Evolutionary conservation across 441 rosid species (phyloP), one percentile per base, ranked within the genome.

Genomic region (Mallotus repandus): DNA sequence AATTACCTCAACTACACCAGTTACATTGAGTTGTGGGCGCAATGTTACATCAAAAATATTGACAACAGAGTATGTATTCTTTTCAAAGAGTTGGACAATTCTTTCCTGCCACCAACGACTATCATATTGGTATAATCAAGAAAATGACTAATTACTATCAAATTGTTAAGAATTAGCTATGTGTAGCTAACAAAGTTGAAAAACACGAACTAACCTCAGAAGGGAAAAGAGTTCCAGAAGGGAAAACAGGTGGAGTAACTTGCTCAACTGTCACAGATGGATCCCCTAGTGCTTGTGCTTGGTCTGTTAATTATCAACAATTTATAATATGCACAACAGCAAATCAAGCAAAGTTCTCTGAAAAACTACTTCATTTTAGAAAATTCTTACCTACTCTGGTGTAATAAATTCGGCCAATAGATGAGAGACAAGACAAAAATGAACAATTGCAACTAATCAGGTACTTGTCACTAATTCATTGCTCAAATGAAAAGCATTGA

Each of bases 21-120:
- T 92, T 83, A 88, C 68, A 74, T 92, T 95, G 65, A 95, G 96
- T 80, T 89, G 96, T 13, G 99, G 99, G 29, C 98, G 90, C 86
- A 95, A 83, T 35, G 98, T 95, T 45, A 89, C 89, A 75, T 92
- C 98, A 84, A 95, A 95, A 75, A 92, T 95, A 81, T 95, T 95
- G 81, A 92, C 99, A 68, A 92, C 99, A 0, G 94, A 85, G 72
- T 89, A 94, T n/a, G 99, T 92, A 61, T 91, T 95, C 55, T 82
- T 87, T 81, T 95, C 99, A 80, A 95, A 94, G 52, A 92, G 87
- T 78, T 85, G 81, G 25, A 86, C 99, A 62, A 86, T 85, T 84
- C 97, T 86, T 70, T 94, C 97, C 99, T 92, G 89, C 63, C 80
- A 77, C 78, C 66, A 53, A 57, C 29, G 32, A 29, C 32, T 29